A percentile compares a stretch with the other conserved stretches of the same genome.
These are phyloP conservation scores for Trichoderma sp. DNA, from an alignment of 2,329 filamentous ascomycete species.

Conservation along the genomic window DNA sequence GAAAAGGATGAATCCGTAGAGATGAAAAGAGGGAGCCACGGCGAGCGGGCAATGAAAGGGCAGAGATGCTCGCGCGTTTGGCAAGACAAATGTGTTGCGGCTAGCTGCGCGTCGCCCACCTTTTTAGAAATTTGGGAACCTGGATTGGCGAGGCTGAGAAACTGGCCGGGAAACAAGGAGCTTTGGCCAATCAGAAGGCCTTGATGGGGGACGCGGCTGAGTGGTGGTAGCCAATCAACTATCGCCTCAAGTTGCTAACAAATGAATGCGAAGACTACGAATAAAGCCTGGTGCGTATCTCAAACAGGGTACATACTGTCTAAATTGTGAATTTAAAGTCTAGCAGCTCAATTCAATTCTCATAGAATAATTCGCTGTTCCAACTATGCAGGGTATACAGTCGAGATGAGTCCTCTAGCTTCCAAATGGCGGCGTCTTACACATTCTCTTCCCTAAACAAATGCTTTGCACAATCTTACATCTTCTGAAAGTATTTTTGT, in stretches of 20 bases:
- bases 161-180: constrained; percentile 28
- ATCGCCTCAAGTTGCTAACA: not conserved
- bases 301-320: no score
- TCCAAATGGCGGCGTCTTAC: no score
- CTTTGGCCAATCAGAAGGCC: constrained; percentile 36
- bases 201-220: constrained; percentile 7
- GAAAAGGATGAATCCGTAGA: constrained; percentile 11
- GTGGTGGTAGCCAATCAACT: not conserved
- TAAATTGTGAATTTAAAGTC: no score
- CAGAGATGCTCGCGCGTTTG: constrained; percentile 22
- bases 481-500: no score
- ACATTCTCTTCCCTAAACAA: no score
- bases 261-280: not conserved
- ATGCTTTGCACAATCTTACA: no score
- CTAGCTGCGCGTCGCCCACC: constrained; percentile 27
- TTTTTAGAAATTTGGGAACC: constrained; percentile 34
- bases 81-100: not conserved
- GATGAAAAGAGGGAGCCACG: constrained; percentile 20
- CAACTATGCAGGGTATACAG: no score
- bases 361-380: no score
- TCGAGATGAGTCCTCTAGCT: no score
- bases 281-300: not conserved
- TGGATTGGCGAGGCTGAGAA: constrained; percentile 29
- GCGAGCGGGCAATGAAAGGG: constrained; percentile 11
- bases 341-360: no score